Conservation (phyloP, 805 yeast species). For the Komagataella phaffii region DNA sequence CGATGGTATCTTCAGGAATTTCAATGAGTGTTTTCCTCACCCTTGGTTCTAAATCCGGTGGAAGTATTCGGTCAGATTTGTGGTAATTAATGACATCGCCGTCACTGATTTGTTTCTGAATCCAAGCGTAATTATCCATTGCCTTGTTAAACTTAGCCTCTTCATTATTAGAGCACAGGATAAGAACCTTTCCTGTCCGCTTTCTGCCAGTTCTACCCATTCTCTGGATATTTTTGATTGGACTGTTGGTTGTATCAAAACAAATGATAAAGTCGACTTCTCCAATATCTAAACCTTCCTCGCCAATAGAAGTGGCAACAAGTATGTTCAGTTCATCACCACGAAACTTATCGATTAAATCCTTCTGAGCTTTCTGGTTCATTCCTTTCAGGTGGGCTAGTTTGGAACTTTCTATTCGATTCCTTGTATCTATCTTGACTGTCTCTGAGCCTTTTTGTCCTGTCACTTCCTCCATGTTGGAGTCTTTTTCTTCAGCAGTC, state of each 20-base stretch:
- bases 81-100: conserved; percentile 29
- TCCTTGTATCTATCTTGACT: conserved; percentile 18
- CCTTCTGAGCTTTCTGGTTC: conserved; percentile 82
- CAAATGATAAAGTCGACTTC: conserved; percentile 92
- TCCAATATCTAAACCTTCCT: conserved; percentile 96
- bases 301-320: conserved; percentile 96
- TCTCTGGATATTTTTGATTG: conserved; percentile 85
- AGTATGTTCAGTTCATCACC: conserved; percentile 61
- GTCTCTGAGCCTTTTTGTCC: conserved; percentile 3
- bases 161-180: conserved; percentile 70
- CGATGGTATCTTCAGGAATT: conserved; percentile 59
- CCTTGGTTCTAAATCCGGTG: conserved; percentile 37
- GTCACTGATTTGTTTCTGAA: conserved; percentile 55
- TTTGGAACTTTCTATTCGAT: conserved; percentile 48
- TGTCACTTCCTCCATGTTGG: conserved; percentile 16
- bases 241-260: conserved; percentile 86
- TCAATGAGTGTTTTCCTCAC: conserved; percentile 45
- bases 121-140: conserved; percentile 66
- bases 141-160: conserved; percentile 69
- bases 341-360: conserved; percentile 61
- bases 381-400: conserved; percentile 72
- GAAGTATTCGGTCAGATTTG: conserved; percentile 56
- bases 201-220: conserved; percentile 99
- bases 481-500: conserved; percentile 10
- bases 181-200: conserved; percentile 70